Base-by-base conservation (phyloP, 2,329 filamentous ascomycete species). In the Monilinia fructicola region DNA sequence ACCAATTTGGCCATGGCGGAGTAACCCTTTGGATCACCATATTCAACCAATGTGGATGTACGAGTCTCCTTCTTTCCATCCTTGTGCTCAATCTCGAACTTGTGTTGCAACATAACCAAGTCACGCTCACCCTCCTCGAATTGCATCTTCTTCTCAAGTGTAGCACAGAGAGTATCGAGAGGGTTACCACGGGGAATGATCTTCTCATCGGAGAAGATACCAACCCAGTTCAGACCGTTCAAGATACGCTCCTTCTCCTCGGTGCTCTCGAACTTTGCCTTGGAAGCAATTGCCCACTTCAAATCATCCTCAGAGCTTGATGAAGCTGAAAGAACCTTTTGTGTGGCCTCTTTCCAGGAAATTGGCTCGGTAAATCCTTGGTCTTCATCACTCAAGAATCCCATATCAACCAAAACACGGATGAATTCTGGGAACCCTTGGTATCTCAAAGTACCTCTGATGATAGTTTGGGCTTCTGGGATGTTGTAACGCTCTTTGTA, bases 401-500 rank as follows among this genome's bases (percentile, higher is more conserved):
- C 93, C 69, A 93, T 90, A 77, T 97, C 90, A 69, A 96, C 92
- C 14, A 98, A 87, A 35, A 89, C 86, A 77, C 90, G 90, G 81
- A 97, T 86, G 79, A 97, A 94, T 78, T 96, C 87, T 3, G 93
- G 93, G 85, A 97, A 97, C 54, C 94, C 93, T 72, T 87, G 84
- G 82, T 95, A 98, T 72, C 94, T 84, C 46, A 97, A 85, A 40
- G 93, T 96, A 69, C 91, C 91, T 62, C 92, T 64, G 77, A 97
- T 83, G 74, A 97, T 87, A 62, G 91, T 97, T 79, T 96, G 80
- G 18, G 92, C 92, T 82, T 98, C 94, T 62, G 93, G 93, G 76
- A 97, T 97, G 79, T 87, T 81, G 85, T 97, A 97, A 70, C 91
- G 87, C 83, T 96, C 89, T 76, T 87, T 89, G 87, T 95, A 98